These are phyloP conservation scores for Rhododendron vialii DNA, from an alignment of 148 eudicot species.

Conservation along the genomic window DNA sequence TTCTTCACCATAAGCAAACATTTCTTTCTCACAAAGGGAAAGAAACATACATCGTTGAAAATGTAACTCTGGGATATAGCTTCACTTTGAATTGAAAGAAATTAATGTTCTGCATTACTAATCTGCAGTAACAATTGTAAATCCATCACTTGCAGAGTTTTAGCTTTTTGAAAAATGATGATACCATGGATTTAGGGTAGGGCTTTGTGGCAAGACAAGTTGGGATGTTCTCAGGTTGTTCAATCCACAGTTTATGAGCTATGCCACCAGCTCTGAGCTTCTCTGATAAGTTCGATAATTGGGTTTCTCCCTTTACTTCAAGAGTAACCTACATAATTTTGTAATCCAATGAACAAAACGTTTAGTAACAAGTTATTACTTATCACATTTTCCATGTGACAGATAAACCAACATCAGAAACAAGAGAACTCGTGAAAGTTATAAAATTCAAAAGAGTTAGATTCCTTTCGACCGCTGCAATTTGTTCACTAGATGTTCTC, in stretches of 20 bases:
- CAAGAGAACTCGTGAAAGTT: not conserved
- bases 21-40: not conserved
- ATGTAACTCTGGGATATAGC: not conserved
- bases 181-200: constrained; percentile 68
- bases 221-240: constrained; percentile 82
- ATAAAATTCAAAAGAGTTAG: not conserved
- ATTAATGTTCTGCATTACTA: too few relatives aligned
- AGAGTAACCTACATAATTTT: constrained; percentile 66
- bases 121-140: not conserved
- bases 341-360: not conserved
- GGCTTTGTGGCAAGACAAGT: constrained; percentile 88
- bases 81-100: not conserved
- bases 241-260: constrained; percentile 79
- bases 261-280: constrained; percentile 56
- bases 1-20: not conserved
- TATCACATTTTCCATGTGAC: not conserved
- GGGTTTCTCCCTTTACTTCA: constrained; percentile 86
- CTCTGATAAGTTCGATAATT: constrained; percentile 58
- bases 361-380: not conserved
- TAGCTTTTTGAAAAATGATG: constrained; percentile 66
- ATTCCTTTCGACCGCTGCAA: not conserved
- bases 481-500: not conserved
- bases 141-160: constrained; percentile 80
- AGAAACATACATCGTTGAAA: not conserved
- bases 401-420: not conserved